Evolutionary conservation across 164 flowering plant species (phyloP), one percentile per base, ranked within the genome.

Genomic region (Chloranthus sessilifolius): DNA sequence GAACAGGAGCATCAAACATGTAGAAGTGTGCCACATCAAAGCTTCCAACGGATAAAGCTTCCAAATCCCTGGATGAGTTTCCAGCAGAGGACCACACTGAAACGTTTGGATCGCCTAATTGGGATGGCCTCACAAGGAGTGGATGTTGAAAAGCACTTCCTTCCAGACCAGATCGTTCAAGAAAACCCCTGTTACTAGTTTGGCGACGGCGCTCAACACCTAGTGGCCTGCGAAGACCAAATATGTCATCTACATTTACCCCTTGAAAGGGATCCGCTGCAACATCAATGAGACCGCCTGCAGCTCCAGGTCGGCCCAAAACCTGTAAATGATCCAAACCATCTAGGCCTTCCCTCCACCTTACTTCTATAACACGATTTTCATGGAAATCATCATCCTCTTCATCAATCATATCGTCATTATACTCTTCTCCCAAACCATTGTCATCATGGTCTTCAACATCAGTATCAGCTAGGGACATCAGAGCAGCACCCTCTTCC

Each of bases 381-480:
- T 79, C 97, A 72, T 81, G 87, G 57, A 80, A 83, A 63, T 89
- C 95, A 60, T 89, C 97, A 72, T 85, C 92, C 14, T 88, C 92
- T 52, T 89, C 97, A 70, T 81, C 91, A 56, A 83, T 69, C 76
- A 85, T 75, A 2, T 83, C 96, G 69, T 89, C 97, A 68, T 79
- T 82, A 58, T 77, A 86, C 42, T 83, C 95, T 70, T 84, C 95
- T 46, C 79, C 95, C 60, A 83, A 60, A n/a, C 88, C 94, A 71
- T 73, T 53, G 64, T 86, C 95, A 70, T 89, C 97, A 62, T 81
- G 91, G 47, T 90, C 97, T 42, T 90, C 97, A 39, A 72, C 86
- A 75, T 90, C 95, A 36, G 95, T 86, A 69, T 86, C 97, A 59
- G 80, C 91, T n/a, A 86, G 65, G 47, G 95, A 81, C 90, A 90